Base-by-base conservation (phyloP, 257 asterid genomes). In the Lithospermum erythrorhizon region DNA sequence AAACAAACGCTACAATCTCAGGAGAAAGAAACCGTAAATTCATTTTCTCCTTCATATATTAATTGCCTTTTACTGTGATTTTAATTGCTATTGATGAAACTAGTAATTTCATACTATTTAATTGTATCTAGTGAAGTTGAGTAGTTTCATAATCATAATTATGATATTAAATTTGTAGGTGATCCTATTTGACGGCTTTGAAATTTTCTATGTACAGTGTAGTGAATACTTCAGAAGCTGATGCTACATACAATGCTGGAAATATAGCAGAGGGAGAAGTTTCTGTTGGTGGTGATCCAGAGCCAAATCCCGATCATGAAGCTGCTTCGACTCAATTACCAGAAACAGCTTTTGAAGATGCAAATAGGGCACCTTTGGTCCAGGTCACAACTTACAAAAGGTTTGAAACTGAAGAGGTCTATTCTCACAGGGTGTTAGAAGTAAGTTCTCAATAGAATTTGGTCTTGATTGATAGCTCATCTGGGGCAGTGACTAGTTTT, bases 1-100 rank as follows among this genome's bases (percentile, higher is more conserved):
- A 73, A 79, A 72, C 65, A 68, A 58, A 41, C 89, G 87, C 22
- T 90, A 90, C 73, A 87, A 90, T 74, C 94, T 87, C 48, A 9
- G 48, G 48, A 41, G 48, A 41, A 41, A 41, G 48, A 41, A 41
- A 41, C 16, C 16, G 48, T 41, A 41, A 41, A 41, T 9, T 41
- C 16, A 9, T 1, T 41, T 11, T 41, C 17, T 41, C 45, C 45
- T 32, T 32, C 9, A 32, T 32, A 32, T 32, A 32, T 32, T 32
- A 32, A 32, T 9, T 32, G 45, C 45, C 30, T 27, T 27, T 32
- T n/a, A 32, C 45, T 32, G 45, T 32, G 8, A 32, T 32, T 32
- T 32, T 32, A 32, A 32, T 6, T 32, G 45, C 4, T 5, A 32
- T 32, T 32, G 45, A 32, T 32, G 45, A 9, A 32, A 32, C 45